Conservation (phyloP, 2,329 filamentous ascomycete genomes). For the Colletotrichum echinochloae region DNA sequence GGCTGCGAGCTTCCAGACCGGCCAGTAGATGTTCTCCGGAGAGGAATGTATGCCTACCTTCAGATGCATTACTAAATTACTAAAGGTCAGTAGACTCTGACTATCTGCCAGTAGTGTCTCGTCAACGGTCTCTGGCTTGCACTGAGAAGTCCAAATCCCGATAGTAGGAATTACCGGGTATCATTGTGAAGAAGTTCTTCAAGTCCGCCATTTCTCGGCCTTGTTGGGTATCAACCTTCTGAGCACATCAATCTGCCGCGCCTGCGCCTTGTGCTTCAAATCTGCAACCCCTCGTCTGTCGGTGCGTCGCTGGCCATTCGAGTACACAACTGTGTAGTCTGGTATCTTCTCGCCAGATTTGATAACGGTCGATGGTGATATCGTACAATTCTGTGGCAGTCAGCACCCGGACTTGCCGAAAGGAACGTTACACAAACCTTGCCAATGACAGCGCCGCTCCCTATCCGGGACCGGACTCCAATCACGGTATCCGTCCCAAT, state of each 20-base stretch:
- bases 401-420: constrained; percentile 3
- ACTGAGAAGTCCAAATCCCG: background rate
- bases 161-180: constrained; percentile 15
- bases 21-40: background rate
- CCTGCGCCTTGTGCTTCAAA: constrained; percentile 71
- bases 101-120: background rate
- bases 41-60: background rate
- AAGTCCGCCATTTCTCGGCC: constrained; percentile 38
- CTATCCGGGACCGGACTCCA: constrained; percentile 70
- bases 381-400: constrained; percentile 71
- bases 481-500: constrained; percentile 71
- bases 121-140: background rate
- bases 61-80: background rate
- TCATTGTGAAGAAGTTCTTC: constrained; percentile 23
- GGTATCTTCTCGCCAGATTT: constrained; percentile 68
- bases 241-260: constrained; percentile 76
- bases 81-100: background rate
- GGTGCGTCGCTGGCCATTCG: constrained; percentile 67
- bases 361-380: constrained; percentile 73
- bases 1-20: background rate
- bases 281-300: constrained; percentile 73
- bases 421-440: constrained; percentile 58
- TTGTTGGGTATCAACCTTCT: constrained; percentile 75
- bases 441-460: constrained; percentile 71
- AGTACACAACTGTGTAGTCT: constrained; percentile 78